Evolutionary conservation across 805 yeast species (phyloP), one percentile per base, ranked within the genome.

Genomic region (Starmerella vaccinii): DNA sequence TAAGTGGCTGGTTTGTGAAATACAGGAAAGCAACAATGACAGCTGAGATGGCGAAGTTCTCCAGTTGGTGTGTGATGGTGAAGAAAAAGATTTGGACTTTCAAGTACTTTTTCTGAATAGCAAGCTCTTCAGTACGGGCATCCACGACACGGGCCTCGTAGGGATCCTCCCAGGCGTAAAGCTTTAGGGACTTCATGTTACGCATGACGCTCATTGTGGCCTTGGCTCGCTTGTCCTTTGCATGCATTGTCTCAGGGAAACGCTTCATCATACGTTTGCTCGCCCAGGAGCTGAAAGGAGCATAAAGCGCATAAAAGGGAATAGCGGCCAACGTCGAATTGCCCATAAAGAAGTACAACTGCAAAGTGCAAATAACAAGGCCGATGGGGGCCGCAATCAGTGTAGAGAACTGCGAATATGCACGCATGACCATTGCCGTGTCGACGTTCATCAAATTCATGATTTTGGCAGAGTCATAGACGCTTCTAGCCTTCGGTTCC

Each of bases 161-260:
- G 2, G 97, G 95, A 23, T 65, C 69, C 68, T 92, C 99, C 99
- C 99, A 92, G 2, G 94, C 95, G 62, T 94, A 92, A 42, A 94
- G 74, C 65, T 92, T 92, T 63, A 92, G 72, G 6, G 96, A 86
- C 68, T 88, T 89, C 65, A 89, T 86, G 63, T 87, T 88, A 65
- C 84, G 82, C 64, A 89, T 73, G 50, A 88, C 85, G 65, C 87
- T 95, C 54, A 85, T 78, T 50, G 86, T 82, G 34, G 86, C 71
- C 57, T 95, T 80, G 13, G 95, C 84, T 72, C 99, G 81, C 65
- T 81, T 84, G 68, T 92, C 98, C 63, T 89, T 87, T 61, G 77
- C 76, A 4, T 73, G 65, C 46, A 43, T 43, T 6, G 46, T 22
- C 15, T 43, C 46, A 61, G 82, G 84, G 66, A 87, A 94, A 54